Evolutionary conservation across 495 filamentous ascomycete species (phyloP).

Genomic region (Clavariopsis aquatica): DNA sequence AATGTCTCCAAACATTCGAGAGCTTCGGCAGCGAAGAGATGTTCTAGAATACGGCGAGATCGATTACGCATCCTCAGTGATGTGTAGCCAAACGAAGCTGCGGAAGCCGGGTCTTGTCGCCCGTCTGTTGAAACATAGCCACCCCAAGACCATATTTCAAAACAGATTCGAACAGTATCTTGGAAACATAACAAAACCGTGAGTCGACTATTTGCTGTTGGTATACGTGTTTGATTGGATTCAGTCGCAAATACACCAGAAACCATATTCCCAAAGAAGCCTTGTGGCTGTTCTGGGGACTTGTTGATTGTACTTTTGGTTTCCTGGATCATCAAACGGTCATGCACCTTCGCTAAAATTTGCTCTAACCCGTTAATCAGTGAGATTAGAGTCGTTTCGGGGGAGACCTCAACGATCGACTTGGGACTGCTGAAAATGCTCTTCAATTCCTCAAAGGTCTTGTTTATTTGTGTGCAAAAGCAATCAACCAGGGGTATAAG

Average conservation of each 20-base stretch:
- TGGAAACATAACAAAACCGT: conserved; percentile 96
- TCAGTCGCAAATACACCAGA: conserved; percentile 88
- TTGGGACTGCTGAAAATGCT: conserved; percentile 53
- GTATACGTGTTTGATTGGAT: conserved; percentile 67
- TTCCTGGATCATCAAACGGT: conserved; percentile 76
- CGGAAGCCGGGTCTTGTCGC: conserved; percentile 65
- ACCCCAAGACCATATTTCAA: conserved; percentile 94
- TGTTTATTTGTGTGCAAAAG: conserved; percentile 72
- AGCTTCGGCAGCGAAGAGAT: conserved; percentile 91
- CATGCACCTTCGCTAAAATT: conserved; percentile 83
- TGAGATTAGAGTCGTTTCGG: conserved; percentile 71
- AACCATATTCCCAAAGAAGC: conserved; percentile 97
- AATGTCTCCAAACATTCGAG: conserved; percentile 91
- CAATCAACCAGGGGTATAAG: conserved; percentile 87
- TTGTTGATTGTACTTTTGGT: conserved; percentile 65
- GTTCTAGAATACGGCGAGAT: conserved; percentile 82
- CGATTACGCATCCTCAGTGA: conserved; percentile 87
- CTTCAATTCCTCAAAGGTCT: conserved; percentile 66
- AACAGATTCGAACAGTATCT: conserved; percentile 87
- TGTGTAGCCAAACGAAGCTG: conserved; percentile 85
- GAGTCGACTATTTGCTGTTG: conserved; percentile 86
- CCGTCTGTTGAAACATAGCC: conserved; percentile 58
- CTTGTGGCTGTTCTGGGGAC: conserved; percentile 79
- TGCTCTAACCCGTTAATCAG: conserved; percentile 88
- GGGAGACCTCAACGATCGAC: conserved; percentile 43